Conservation (phyloP, 192 early-diverging fungal species). For the Chytriomyces confervae region DNA sequence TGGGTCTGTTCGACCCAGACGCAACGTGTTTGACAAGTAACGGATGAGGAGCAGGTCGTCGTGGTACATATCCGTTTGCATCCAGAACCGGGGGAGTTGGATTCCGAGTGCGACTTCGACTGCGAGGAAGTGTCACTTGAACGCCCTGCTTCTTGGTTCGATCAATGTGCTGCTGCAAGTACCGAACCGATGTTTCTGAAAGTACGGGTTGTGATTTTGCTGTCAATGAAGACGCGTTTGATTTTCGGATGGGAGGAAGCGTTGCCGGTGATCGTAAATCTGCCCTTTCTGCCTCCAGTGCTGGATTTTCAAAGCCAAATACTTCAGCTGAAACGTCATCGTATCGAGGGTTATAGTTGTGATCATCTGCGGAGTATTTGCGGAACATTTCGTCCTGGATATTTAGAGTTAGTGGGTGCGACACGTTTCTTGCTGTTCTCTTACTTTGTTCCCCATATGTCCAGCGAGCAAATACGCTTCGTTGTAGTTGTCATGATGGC, state of each 20-base stretch:
- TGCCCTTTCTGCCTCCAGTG: slow-evolving; percentile 12
- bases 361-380: background rate
- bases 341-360: background rate
- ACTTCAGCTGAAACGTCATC: background rate
- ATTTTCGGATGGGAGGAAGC: slow-evolving; percentile 12
- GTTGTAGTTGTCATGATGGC: slow-evolving; percentile 22
- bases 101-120: background rate
- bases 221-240: background rate
- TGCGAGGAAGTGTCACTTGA: background rate
- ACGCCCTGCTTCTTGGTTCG: slow-evolving; percentile 18
- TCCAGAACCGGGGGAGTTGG: background rate
- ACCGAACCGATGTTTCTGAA: slow-evolving; percentile 23
- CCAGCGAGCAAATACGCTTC: background rate
- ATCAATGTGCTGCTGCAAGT: slow-evolving; percentile 32
- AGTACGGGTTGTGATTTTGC: background rate
- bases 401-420: background rate
- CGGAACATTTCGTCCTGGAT: background rate
- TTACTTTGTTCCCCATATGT: no score
- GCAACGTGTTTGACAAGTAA: background rate
- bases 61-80: background rate
- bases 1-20: background rate
- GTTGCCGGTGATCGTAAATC: background rate
- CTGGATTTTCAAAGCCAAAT: slow-evolving; percentile 5
- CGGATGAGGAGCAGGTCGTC: background rate
- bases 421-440: no score